These are phyloP conservation scores for Myrmaecium sp. DNA, from an alignment of 2,329 filamentous ascomycete species.

Conservation along the genomic window DNA sequence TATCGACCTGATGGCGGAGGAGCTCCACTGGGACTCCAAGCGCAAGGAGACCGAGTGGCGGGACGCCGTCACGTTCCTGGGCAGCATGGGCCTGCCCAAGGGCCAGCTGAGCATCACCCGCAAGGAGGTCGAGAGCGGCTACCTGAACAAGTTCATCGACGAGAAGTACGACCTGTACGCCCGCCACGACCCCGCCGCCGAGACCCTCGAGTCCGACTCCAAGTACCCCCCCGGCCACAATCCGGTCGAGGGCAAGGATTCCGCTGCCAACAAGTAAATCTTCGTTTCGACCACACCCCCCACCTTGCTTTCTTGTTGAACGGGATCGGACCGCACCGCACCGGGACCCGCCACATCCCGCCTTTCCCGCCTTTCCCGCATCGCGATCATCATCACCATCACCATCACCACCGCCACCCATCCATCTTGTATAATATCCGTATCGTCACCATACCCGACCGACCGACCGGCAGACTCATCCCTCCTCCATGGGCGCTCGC, in stretches of 20 bases:
- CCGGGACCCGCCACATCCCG: too few species aligned
- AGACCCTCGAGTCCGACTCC: slow-evolving; percentile 33
- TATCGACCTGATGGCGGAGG: slow-evolving; percentile 77
- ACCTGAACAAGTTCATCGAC: slow-evolving; percentile 24
- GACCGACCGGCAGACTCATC: too few species aligned
- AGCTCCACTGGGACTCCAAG: slow-evolving; percentile 59
- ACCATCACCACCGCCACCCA: too few species aligned
- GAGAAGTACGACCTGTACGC: slow-evolving; percentile 34
- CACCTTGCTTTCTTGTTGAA: neutral
- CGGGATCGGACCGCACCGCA: too few species aligned
- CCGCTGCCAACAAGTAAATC: slow-evolving; percentile 31
- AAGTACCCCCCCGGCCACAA: slow-evolving; percentile 28
- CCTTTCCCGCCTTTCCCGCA: too few species aligned
- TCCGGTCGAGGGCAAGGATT: slow-evolving; percentile 25
- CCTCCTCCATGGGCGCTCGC: too few species aligned
- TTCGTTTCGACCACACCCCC: neutral
- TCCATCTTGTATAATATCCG: too few species aligned
- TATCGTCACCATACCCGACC: too few species aligned
- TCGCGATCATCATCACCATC: too few species aligned
- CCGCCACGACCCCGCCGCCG: slow-evolving; percentile 35
- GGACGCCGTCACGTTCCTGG: slow-evolving; percentile 43
- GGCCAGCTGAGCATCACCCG: slow-evolving; percentile 37
- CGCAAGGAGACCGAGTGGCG: slow-evolving; percentile 70
- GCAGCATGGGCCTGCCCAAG: slow-evolving; percentile 45
- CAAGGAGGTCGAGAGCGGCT: slow-evolving; percentile 40